Conservation (phyloP, 2,329 filamentous ascomycete genomes). For the Monilinia fructigena region DNA sequence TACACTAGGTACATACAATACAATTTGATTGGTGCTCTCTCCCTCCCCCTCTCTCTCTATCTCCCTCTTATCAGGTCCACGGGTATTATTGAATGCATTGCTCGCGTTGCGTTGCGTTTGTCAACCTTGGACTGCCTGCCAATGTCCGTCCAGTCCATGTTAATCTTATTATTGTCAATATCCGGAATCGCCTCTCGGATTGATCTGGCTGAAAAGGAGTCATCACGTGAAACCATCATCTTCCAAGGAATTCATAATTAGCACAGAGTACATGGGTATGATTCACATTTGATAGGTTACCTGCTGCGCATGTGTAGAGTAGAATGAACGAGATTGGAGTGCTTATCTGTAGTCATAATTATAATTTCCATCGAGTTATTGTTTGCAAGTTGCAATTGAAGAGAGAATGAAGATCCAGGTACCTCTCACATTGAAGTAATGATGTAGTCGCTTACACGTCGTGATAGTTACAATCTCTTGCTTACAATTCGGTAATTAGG, state of each 20-base stretch:
- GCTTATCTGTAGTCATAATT: background rate
- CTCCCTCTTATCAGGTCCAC: background rate
- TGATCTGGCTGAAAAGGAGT: constrained; percentile 12
- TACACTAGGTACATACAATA: too few species aligned
- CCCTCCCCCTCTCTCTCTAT: too few species aligned
- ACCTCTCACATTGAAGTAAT: background rate
- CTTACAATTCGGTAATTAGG: constrained; percentile 24
- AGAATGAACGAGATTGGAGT: background rate
- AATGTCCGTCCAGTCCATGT: background rate
- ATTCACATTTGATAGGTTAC: background rate
- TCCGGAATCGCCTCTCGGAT: background rate
- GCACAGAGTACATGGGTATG: constrained; percentile 4
- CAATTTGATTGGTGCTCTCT: too few species aligned
- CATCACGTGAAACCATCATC: constrained; percentile 8
- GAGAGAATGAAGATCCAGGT: constrained; percentile 3
- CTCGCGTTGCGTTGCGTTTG: background rate
- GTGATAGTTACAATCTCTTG: constrained; percentile 15
- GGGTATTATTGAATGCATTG: background rate
- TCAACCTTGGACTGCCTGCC: background rate
- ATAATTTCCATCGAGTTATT: background rate
- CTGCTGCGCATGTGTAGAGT: background rate
- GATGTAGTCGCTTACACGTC: background rate
- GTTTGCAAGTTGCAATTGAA: too few species aligned
- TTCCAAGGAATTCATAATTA: background rate
- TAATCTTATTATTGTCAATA: background rate